phyloP scores from a whole-genome alignment of 164 flowering plant genomes.

The Macadamia tetraphylla region DNA sequence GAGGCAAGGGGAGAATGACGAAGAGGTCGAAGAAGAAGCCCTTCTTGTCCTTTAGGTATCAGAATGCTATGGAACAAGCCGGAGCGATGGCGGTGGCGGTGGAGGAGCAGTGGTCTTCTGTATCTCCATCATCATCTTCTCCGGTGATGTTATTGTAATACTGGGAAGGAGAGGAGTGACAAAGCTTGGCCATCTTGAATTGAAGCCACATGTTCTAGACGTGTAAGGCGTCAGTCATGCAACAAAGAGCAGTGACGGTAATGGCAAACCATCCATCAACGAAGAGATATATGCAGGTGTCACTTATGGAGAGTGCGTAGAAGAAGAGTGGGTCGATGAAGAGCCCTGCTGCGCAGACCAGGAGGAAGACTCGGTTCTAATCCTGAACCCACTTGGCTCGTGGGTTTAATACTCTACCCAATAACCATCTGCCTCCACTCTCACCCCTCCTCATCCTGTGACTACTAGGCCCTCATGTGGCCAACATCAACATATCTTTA shows the following conservation, averaged over 20 bases:
- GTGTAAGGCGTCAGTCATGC: conserved; percentile 85
- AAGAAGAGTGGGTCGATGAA: conserved; percentile 91
- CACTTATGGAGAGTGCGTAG: conserved; percentile 76
- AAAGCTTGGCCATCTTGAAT: conserved; percentile 42
- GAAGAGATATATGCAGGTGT: conserved; percentile 70
- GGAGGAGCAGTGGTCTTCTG: too few species aligned
- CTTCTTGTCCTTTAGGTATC: conserved; percentile 49
- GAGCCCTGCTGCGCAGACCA: conserved; percentile 67
- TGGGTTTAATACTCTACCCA: conserved; percentile 44
- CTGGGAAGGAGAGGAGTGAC: too few species aligned
- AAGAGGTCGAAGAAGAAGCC: conserved; percentile 81
- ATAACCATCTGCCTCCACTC: conserved; percentile 8
- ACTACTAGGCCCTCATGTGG: too few species aligned
- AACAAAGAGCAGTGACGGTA: conserved; percentile 73
- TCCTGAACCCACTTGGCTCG: conserved; percentile 69
- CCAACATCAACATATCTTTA: too few species aligned
- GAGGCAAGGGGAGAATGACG: conserved; percentile 86
- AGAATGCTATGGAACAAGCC: conserved; percentile 24
- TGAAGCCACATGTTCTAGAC: conserved; percentile 86
- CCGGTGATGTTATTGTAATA: too few species aligned
- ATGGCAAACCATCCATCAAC: conserved; percentile 95
- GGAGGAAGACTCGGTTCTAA: conserved; percentile 77
- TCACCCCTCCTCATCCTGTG: too few species aligned
- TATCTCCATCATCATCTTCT: too few species aligned
- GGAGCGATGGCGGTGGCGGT: too few species aligned